phyloP scores from a whole-genome alignment of 768 basidiomycete species.

The Trametes villosa region DNA sequence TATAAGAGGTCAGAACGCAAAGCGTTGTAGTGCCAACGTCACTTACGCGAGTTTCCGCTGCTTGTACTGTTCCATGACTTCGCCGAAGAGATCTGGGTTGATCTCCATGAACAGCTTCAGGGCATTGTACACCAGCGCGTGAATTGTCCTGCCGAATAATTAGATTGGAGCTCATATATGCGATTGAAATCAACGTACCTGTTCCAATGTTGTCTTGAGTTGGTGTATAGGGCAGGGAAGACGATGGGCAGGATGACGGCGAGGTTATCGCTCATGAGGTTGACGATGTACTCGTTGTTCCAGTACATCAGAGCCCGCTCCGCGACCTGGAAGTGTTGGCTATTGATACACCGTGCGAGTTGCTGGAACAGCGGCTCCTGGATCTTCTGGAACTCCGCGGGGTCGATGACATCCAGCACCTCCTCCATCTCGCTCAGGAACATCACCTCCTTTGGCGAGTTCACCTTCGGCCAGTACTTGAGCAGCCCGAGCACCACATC shows the following conservation, averaged over 20 bases:
- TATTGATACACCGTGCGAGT: conserved; percentile 95
- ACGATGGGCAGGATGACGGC: conserved; percentile 89
- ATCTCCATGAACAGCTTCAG: conserved; percentile 99
- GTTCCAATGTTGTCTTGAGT: conserved; percentile 99
- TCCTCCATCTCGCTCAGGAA: conserved; percentile 99
- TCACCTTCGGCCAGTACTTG: conserved; percentile 99
- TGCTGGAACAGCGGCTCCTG: conserved; percentile 92
- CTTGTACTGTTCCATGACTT: conserved; percentile 91
- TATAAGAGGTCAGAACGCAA: neutral
- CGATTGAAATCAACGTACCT: conserved; percentile 58
- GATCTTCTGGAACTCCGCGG: conserved; percentile 94
- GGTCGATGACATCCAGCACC: conserved; percentile 97
- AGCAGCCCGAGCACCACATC: conserved; percentile 97
- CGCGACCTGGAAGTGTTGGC: conserved; percentile 99
- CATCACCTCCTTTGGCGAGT: conserved; percentile 99
- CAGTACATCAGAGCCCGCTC: conserved; percentile 96
- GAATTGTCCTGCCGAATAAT: conserved; percentile 78
- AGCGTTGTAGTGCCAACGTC: neutral
- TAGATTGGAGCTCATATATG: neutral
- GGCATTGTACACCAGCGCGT: conserved; percentile 99
- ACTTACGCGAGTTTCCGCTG: conserved; percentile 84
- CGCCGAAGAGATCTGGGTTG: conserved; percentile 95
- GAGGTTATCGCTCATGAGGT: conserved; percentile 98
- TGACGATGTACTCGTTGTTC: conserved; percentile 99
- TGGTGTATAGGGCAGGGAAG: conserved; percentile 93